These are phyloP conservation scores for Wickerhamomyces pijperi DNA, from an alignment of 805 yeast genomes.

Conservation along the genomic window DNA sequence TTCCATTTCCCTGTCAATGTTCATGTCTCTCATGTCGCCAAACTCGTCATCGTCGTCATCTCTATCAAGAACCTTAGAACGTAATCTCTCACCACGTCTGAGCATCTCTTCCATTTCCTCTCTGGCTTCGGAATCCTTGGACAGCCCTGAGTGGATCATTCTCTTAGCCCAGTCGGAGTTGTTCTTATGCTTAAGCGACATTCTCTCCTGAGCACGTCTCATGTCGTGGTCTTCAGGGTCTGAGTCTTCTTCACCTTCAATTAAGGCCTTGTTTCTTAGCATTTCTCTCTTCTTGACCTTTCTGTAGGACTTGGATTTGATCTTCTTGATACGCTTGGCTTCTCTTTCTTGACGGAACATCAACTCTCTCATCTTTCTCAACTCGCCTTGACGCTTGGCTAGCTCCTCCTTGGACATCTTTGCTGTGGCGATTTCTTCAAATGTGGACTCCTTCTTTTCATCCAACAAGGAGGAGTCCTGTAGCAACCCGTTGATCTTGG, in stretches of 20 bases:
- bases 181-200: slow-evolving; percentile 83
- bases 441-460: slow-evolving; percentile 68
- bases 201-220: slow-evolving; percentile 81
- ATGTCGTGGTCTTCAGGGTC: slow-evolving; percentile 57
- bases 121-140: slow-evolving; percentile 75
- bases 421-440: slow-evolving; percentile 79
- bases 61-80: slow-evolving; percentile 55
- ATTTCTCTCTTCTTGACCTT: slow-evolving; percentile 80
- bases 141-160: slow-evolving; percentile 81
- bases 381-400: slow-evolving; percentile 63
- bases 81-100: slow-evolving; percentile 71
- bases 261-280: slow-evolving; percentile 53
- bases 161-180: slow-evolving; percentile 85
- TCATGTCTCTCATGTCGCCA: slow-evolving; percentile 34
- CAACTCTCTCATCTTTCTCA: slow-evolving; percentile 86
- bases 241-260: slow-evolving; percentile 43
- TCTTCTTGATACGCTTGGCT: slow-evolving; percentile 86
- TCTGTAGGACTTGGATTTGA: slow-evolving; percentile 84
- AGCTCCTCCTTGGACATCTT: slow-evolving; percentile 74
- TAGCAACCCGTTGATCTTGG: slow-evolving; percentile 48
- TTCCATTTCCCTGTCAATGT: slow-evolving; percentile 32
- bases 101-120: slow-evolving; percentile 93
- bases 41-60: slow-evolving; percentile 33
- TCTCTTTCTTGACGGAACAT: slow-evolving; percentile 93
- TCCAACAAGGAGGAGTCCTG: slow-evolving; percentile 57